Conservation (phyloP, 108 stramenopile genomes). For the Discostella stelligeroides region DNA sequence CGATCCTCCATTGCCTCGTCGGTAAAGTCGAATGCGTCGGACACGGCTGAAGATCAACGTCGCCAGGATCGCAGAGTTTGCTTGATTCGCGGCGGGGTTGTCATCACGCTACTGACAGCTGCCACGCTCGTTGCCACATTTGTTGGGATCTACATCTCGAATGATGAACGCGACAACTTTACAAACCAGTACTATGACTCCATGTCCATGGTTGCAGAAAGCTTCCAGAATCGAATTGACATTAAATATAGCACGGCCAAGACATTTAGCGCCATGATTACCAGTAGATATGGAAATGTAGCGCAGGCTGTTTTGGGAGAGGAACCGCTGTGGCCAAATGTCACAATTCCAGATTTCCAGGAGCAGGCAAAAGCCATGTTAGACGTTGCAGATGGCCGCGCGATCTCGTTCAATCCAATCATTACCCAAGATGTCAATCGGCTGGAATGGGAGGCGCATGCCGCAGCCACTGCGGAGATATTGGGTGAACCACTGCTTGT, state of each 20-base stretch:
- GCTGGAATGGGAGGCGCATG: conserved; percentile 39
- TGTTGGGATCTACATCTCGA: conserved; percentile 22
- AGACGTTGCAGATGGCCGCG: conserved; percentile 36
- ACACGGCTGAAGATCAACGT: no score
- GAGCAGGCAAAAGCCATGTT: conserved; percentile 44
- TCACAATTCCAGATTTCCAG: conserved; percentile 59
- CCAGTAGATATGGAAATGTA: conserved; percentile 37
- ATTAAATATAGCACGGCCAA: conserved; percentile 37
- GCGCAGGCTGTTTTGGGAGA: no score
- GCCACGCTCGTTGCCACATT: conserved; percentile 31
- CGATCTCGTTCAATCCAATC: conserved; percentile 53
- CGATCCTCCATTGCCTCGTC: no score
- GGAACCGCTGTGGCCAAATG: conserved; percentile 69
- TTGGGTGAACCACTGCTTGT: conserved; percentile 24
- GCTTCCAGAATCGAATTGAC: conserved; percentile 48
- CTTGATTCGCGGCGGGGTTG: conserved; percentile 28
- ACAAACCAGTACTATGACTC: conserved; percentile 31
- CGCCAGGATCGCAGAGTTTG: conserved; percentile 27
- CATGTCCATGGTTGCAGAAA: conserved; percentile 48
- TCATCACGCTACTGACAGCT: conserved; percentile 37
- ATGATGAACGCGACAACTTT: conserved; percentile 38
- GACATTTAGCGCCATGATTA: conserved; percentile 49
- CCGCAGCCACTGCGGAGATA: conserved; percentile 23
- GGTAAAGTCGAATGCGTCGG: no score
- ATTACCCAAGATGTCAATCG: conserved; percentile 50